phyloP scores from a whole-genome alignment of 768 basidiomycete species.

The Suillus subalutaceus region DNA sequence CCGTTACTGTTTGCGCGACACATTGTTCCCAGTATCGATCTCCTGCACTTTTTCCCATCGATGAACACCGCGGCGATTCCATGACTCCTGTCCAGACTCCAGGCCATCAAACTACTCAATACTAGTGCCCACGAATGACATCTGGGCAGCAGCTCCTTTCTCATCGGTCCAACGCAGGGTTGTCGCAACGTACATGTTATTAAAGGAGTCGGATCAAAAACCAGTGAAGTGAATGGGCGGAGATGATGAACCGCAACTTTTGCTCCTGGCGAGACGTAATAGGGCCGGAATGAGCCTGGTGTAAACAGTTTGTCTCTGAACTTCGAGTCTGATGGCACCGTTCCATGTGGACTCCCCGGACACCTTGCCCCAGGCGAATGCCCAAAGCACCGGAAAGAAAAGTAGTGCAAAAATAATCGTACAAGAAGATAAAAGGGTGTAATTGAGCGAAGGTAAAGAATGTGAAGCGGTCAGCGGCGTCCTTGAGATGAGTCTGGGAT shows the following conservation, averaged over 20 bases:
- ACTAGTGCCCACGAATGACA: slow-evolving; percentile 70
- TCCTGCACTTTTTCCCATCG: slow-evolving; percentile 51
- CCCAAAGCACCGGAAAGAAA: slow-evolving; percentile 12
- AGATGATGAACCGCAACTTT: slow-evolving; percentile 69
- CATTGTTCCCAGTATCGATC: slow-evolving; percentile 48
- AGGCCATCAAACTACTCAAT: slow-evolving; percentile 78
- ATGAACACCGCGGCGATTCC: slow-evolving; percentile 60
- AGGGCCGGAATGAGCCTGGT: slow-evolving; percentile 60
- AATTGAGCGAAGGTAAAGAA: not conserved
- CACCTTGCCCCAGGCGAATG: slow-evolving; percentile 29
- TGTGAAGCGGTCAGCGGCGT: not conserved
- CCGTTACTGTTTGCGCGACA: slow-evolving; percentile 55
- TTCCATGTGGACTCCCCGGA: slow-evolving; percentile 59
- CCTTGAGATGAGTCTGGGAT: not conserved
- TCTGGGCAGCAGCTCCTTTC: slow-evolving; percentile 50
- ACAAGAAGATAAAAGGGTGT: not conserved
- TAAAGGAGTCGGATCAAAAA: slow-evolving; percentile 57
- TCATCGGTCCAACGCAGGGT: slow-evolving; percentile 54
- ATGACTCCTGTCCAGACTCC: slow-evolving; percentile 53
- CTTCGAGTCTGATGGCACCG: slow-evolving; percentile 44
- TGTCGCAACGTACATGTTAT: slow-evolving; percentile 50
- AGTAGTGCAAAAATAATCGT: slow-evolving; percentile 9
- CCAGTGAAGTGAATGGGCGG: slow-evolving; percentile 67
- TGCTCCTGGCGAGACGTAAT: slow-evolving; percentile 77
- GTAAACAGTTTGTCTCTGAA: slow-evolving; percentile 50